Conservation (phyloP, 768 basidiomycete genomes). For the Boletus reticulatus region DNA sequence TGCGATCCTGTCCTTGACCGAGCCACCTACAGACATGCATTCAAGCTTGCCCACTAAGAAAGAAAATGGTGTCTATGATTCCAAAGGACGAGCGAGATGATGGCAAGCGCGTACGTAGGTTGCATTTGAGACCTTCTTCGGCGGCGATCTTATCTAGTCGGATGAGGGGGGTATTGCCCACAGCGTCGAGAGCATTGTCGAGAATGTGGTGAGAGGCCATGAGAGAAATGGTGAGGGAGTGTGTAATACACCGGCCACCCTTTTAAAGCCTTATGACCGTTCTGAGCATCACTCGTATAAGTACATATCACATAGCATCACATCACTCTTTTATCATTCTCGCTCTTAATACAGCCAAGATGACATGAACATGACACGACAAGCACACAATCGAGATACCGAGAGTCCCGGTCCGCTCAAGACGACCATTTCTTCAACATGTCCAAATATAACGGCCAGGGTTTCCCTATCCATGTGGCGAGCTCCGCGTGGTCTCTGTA, state of each 20-base stretch:
- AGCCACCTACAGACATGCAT: constrained; percentile 87
- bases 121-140: constrained; percentile 79
- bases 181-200: constrained; percentile 76
- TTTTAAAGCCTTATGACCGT: no score
- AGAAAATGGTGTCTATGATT: neutral
- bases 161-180: constrained; percentile 91
- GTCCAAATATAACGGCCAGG: constrained; percentile 52
- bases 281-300: no score
- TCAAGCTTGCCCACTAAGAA: constrained; percentile 85
- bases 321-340: no score
- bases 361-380: no score
- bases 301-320: neutral
- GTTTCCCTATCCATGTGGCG: constrained; percentile 63
- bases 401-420: no score
- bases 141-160: constrained; percentile 77
- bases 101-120: constrained; percentile 64
- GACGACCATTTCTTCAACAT: constrained; percentile 10
- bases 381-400: no score
- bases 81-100: neutral
- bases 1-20: constrained; percentile 94
- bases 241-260: neutral
- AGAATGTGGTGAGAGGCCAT: constrained; percentile 52
- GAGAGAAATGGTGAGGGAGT: neutral
- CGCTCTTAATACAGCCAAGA: no score
- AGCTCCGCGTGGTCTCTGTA: constrained; percentile 62